These are phyloP conservation scores for Erodium texanum DNA, from an alignment of 441 rosid species.

Conservation along the genomic window DNA sequence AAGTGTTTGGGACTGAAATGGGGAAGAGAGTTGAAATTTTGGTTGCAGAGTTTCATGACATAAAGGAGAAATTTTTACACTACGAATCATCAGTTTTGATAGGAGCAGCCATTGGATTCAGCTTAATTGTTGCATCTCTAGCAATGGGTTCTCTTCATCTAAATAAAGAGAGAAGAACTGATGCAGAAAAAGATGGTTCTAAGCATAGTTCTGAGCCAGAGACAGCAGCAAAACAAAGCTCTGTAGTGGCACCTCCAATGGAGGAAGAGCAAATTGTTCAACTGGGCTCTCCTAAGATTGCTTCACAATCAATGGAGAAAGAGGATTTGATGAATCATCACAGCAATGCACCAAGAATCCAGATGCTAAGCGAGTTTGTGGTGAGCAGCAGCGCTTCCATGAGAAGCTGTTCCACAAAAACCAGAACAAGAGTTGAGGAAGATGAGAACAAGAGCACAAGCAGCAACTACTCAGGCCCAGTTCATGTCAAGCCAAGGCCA, in stretches of 20 bases:
- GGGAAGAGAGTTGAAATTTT: too few relatives aligned
- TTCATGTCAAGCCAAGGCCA: too few relatives aligned
- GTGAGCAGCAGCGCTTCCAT: conserved; percentile 27
- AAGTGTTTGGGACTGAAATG: conserved; percentile 11
- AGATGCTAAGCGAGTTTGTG: conserved; percentile 43
- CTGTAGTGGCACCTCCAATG: neutral
- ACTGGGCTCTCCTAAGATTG: neutral
- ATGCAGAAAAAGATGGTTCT: conserved; percentile 8
- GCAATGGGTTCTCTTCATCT: conserved; percentile 11
- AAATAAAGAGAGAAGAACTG: conserved; percentile 14
- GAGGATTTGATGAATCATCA: conserved; percentile 11
- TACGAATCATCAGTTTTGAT: conserved; percentile 2
- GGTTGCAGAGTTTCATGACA: too few relatives aligned
- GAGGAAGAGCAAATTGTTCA: conserved; percentile 2
- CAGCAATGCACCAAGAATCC: conserved; percentile 27
- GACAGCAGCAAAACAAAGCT: neutral
- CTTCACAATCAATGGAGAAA: conserved; percentile 13
- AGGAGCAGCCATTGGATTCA: conserved; percentile 13
- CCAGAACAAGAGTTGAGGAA: conserved; percentile 18
- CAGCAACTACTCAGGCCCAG: conserved; percentile 21
- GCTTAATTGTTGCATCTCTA: conserved; percentile 18
- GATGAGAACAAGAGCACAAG: neutral
- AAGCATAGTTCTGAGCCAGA: conserved; percentile 3
- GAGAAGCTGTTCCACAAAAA: conserved; percentile 17
- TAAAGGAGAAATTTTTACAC: too few relatives aligned